Conservation (phyloP, 1,284 basidiomycete species). For the Fomitopsis palustris region DNA sequence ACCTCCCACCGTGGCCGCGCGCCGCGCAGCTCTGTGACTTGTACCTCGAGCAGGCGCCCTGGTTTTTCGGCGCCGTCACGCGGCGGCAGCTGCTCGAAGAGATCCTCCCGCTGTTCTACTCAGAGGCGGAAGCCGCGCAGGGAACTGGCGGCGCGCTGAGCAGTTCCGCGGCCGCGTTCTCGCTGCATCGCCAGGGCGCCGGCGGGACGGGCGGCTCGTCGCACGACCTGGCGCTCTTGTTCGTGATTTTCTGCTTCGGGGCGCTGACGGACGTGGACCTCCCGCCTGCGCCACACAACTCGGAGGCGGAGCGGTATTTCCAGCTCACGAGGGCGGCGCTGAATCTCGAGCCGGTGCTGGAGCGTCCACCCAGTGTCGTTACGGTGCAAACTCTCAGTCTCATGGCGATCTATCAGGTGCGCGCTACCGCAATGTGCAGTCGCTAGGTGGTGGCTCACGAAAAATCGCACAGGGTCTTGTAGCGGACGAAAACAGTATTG, state of each 20-base stretch:
- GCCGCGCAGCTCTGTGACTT: slow-evolving; percentile 53
- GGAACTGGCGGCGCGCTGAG: slow-evolving; percentile 2
- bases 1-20: slow-evolving; percentile 57
- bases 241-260: slow-evolving; percentile 55
- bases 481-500: slow-evolving; percentile 35
- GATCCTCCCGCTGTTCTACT: slow-evolving; percentile 62
- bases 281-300: slow-evolving; percentile 48
- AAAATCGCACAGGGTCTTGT: slow-evolving; percentile 20
- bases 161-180: slow-evolving; percentile 17
- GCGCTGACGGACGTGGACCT: slow-evolving; percentile 58
- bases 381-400: slow-evolving; percentile 65
- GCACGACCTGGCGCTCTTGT: slow-evolving; percentile 55
- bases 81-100: slow-evolving; percentile 59
- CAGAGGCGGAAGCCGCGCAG: slow-evolving; percentile 30
- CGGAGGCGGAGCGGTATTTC: slow-evolving; percentile 58
- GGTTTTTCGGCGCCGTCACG: slow-evolving; percentile 72
- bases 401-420: slow-evolving; percentile 64
- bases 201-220: slow-evolving; percentile 25
- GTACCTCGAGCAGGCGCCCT: slow-evolving; percentile 69
- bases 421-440: neutral
- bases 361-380: slow-evolving; percentile 60
- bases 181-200: slow-evolving; percentile 16
- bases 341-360: slow-evolving; percentile 60
- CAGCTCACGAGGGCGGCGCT: slow-evolving; percentile 59
- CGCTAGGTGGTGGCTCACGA: neutral